Base-by-base conservation (phyloP, 106 monocot genomes). In the Ottelia alismoides region DNA sequence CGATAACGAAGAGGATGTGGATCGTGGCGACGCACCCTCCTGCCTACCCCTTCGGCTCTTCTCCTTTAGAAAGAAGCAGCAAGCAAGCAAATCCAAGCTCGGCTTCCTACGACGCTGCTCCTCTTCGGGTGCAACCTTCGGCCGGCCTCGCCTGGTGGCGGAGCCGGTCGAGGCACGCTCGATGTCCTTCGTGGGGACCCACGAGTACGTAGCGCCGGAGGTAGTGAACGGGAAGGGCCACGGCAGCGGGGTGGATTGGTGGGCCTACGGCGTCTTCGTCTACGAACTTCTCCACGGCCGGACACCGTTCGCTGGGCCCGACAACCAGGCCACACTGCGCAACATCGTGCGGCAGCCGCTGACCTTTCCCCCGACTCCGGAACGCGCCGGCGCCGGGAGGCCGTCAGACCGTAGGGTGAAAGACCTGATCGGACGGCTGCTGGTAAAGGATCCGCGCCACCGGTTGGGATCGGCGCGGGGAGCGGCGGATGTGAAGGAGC, bases 201-300 rank as follows among this genome's bases (percentile, higher is more conserved):
- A 92, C 66, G 92, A 92, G 67, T 92, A 92, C 73, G 81, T 92
- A 16, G 65, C 85, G 0, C 85, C 92, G n/a, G 92, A 92, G 55
- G 82, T 92, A 11, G 85, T 82, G 12, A 49, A 70, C 40, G 85
- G 81, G 43, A 29, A 57, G 3, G 17, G 49, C 40, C 92, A 92
- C 68, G 82, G 85, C 58, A 74, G 65, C 47, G 72, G 67, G 19
- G 92, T 92, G 12, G 92, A 92, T 71, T 92, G 92, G 92, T 92
- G 92, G 92, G 85, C 92, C 2, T 79, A 78, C 70, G 92, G 92
- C 10, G 65, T 92, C 29, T 71, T 92, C 62, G 63, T 92, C 24
- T 92, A 86, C 75, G 92, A 92, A 68, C 65, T 92, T 9, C 40
- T 79, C 45, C 71, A 74, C 54, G 92, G 92, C 16, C 70, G 70